A percentile compares a stretch with the other conserved stretches of the same genome.
These are phyloP conservation scores for Rhizoctonia solani DNA, from an alignment of 1,284 basidiomycete genomes.

Conservation along the genomic window DNA sequence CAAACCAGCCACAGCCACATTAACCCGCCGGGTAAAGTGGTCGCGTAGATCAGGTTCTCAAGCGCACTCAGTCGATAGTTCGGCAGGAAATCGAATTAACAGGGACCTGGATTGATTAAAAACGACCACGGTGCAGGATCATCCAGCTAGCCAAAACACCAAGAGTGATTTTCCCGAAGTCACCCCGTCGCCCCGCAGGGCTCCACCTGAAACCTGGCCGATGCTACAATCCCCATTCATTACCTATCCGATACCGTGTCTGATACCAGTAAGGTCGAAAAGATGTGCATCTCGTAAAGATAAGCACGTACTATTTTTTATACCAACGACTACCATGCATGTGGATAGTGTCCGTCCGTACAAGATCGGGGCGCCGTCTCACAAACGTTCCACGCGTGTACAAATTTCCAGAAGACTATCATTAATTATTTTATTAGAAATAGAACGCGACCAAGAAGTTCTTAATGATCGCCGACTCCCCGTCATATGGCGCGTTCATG, in stretches of 20 bases:
- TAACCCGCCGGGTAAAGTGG: constrained; percentile 1
- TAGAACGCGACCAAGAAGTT: not conserved
- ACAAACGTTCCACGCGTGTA: too few relatives aligned
- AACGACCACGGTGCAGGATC: not conserved
- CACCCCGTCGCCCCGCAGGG: not conserved
- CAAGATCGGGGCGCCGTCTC: too few relatives aligned
- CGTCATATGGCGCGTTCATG: constrained; percentile 8
- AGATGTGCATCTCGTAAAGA: not conserved
- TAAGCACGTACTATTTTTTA: too few relatives aligned
- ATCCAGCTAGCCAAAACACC: not conserved
- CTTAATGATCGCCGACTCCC: not conserved
- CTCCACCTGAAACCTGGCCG: not conserved
- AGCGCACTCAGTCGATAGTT: not conserved
- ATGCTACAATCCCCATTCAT: not conserved
- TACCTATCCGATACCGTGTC: not conserved
- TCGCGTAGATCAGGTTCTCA: not conserved
- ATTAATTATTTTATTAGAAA: not conserved
- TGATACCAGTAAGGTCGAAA: not conserved
- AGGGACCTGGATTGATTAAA: not conserved
- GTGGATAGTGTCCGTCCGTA: too few relatives aligned
- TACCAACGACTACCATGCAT: too few relatives aligned
- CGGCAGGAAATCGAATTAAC: too few relatives aligned
- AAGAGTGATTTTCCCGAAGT: not conserved
- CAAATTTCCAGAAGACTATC: too few relatives aligned
- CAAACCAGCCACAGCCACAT: constrained; percentile 14